These are phyloP conservation scores for Aspergillus alliaceus DNA, from an alignment of 2,329 filamentous ascomycete genomes.

Conservation along the genomic window DNA sequence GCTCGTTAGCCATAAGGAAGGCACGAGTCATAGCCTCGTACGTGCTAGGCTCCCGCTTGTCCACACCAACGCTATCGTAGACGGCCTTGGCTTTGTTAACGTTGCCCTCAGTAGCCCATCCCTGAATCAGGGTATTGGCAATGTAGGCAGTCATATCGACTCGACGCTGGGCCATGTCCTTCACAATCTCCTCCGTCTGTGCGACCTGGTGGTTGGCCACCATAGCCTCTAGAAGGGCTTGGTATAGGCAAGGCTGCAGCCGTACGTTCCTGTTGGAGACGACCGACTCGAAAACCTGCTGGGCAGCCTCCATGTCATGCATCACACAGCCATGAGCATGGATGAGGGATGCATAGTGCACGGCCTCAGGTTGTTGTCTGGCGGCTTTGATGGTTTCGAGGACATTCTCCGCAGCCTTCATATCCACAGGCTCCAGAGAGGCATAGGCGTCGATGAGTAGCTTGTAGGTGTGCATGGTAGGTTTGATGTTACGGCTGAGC, in stretches of 20 bases:
- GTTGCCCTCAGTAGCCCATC: constrained; percentile 84
- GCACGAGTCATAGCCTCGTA: constrained; percentile 98
- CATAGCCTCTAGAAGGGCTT: constrained; percentile 95
- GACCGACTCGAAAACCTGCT: constrained; percentile 77
- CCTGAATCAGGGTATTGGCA: constrained; percentile 95
- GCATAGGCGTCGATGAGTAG: constrained; percentile 93
- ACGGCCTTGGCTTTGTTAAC: constrained; percentile 75
- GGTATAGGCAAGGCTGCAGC: constrained; percentile 83
- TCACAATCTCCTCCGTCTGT: constrained; percentile 72
- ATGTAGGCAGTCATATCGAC: constrained; percentile 96
- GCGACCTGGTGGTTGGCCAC: constrained; percentile 87
- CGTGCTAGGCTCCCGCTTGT: constrained; percentile 90
- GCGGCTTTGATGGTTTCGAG: constrained; percentile 73
- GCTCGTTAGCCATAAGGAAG: constrained; percentile 80
- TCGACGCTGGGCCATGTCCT: constrained; percentile 69
- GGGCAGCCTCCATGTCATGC: constrained; percentile 85
- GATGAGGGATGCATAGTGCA: constrained; percentile 93
- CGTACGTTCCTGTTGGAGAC: constrained; percentile 66
- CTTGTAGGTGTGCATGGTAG: constrained; percentile 96
- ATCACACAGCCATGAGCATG: constrained; percentile 93
- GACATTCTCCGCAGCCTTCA: constrained; percentile 81
- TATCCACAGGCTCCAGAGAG: constrained; percentile 86
- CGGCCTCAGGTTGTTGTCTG: constrained; percentile 78
- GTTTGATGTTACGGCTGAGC: constrained; percentile 80
- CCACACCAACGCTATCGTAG: constrained; percentile 73